Conservation (phyloP, 129 eudicot species). For the Artemisia tridentata region DNA sequence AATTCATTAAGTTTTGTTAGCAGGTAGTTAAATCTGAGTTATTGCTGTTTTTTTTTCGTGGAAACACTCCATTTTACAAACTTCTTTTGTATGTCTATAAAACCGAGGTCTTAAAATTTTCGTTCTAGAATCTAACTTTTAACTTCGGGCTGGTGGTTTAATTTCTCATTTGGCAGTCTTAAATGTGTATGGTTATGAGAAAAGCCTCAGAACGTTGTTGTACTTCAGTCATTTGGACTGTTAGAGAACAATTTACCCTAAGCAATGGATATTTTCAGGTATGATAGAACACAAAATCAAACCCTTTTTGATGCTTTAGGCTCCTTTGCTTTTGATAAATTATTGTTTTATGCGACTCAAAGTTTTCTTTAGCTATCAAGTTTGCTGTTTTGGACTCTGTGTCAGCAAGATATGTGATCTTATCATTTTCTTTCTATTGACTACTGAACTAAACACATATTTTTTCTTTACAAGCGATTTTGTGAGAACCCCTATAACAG, state of each 20-base stretch:
- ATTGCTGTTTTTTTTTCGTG: background rate
- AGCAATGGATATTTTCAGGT: constrained; percentile 15
- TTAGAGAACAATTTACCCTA: background rate
- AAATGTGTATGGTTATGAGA: background rate
- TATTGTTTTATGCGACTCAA: too few species aligned
- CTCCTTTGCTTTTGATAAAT: background rate
- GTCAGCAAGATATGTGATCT: background rate
- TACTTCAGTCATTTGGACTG: constrained; percentile 10
- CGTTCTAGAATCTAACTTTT: background rate
- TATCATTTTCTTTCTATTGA: constrained; percentile 1
- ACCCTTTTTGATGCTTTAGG: background rate
- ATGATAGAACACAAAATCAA: constrained; percentile 18
- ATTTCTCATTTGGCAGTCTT: constrained; percentile 6
- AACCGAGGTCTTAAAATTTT: constrained; percentile 4
- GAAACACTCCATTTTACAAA: background rate
- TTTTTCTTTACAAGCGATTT: too few species aligned
- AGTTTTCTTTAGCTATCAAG: background rate
- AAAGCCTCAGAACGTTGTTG: constrained; percentile 6
- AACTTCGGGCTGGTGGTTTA: background rate
- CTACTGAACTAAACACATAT: background rate
- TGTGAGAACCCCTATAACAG: background rate
- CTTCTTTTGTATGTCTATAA: background rate
- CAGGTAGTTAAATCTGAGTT: background rate
- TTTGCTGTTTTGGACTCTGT: constrained; percentile 9
- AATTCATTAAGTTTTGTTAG: constrained; percentile 6